phyloP scores from a whole-genome alignment of 164 flowering plant genomes.

The Akebia trifoliata region DNA sequence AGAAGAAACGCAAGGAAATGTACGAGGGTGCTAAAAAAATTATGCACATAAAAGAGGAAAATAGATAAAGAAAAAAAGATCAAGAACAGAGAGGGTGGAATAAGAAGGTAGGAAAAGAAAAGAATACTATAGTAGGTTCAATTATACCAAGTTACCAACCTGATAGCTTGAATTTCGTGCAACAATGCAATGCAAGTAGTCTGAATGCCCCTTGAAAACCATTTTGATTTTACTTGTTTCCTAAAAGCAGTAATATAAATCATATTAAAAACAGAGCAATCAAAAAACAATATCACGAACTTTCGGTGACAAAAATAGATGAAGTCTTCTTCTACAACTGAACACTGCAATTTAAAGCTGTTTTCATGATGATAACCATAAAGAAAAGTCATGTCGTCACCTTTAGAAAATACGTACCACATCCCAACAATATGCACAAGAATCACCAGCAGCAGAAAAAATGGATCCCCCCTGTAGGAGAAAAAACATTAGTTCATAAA shows the following conservation, averaged over 20 bases:
- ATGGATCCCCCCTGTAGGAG: conserved; percentile 54
- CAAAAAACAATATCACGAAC: not conserved
- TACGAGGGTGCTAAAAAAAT: too few relatives aligned
- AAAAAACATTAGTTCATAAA: too few relatives aligned
- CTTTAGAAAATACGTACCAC: conserved; percentile 63
- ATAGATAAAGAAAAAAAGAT: not conserved
- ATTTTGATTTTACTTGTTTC: conserved; percentile 68
- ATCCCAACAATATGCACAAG: conserved; percentile 98
- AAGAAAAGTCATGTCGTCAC: too few relatives aligned
- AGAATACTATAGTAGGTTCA: too few relatives aligned
- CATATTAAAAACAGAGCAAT: not conserved
- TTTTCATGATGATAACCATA: not conserved
- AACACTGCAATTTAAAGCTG: not conserved
- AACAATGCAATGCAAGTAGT: conserved; percentile 83
- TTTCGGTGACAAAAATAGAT: not conserved
- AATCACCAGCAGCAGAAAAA: conserved; percentile 89
- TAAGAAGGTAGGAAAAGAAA: too few relatives aligned
- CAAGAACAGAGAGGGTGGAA: too few relatives aligned
- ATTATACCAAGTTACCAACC: too few relatives aligned
- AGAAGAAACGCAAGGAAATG: not conserved
- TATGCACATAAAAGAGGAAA: not conserved
- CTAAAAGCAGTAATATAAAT: conserved; percentile 32
- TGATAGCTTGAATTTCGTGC: conserved; percentile 63
- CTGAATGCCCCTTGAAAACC: conserved; percentile 80
- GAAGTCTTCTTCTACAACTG: not conserved